Evolutionary conservation across 768 basidiomycete genomes (phyloP), one percentile per base, ranked within the genome.

Genomic region (Lactarius evosmus): DNA sequence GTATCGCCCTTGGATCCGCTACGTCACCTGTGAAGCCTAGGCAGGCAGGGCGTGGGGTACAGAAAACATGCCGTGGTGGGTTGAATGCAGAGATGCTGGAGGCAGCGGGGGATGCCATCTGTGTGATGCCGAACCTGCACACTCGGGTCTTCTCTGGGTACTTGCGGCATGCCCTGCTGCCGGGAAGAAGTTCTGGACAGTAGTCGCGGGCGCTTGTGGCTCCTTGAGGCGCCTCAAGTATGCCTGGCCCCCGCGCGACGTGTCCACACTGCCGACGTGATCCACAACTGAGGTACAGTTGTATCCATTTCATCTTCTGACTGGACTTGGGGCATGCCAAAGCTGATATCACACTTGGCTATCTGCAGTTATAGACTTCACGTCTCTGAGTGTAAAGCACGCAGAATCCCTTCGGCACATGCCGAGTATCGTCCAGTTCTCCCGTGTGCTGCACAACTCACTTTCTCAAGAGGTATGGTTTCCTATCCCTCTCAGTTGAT

Each of bases 91-190:
- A 30, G 55, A 53, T 49, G 16, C 44, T 63, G 29, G 16, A 30
- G 16, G 62, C 46, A 14, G 62, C 50, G 29, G 56, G 56, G 3
- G 25, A 49, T 36, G 62, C 62, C 33, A 27, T 63, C n/a, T 36
- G 56, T 3, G 53, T 36, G 6, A 61, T 61, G 60, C 53, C 60
- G 17, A 63, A 25, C 11, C 16, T 58, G 7, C 62, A 52, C 19
- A 50, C 29, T 4, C 34, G 58, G 33, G 29, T 58, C 29, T 52
- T 58, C 49, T 63, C 50, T 5, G 62, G 46, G 1, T 51, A 36
- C 3, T 22, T 41, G 9, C 38, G 33, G 32, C 46, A 27, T 53
- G 22, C 19, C 30, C 17, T 12, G 46, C 46, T 19, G 33, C 61
- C 16, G 61, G 50, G 38, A 34, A n/a, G 8, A 33, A 25, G 25